phyloP scores from a whole-genome alignment of 345 rosid species.

The Capsella bursapastoris region DNA sequence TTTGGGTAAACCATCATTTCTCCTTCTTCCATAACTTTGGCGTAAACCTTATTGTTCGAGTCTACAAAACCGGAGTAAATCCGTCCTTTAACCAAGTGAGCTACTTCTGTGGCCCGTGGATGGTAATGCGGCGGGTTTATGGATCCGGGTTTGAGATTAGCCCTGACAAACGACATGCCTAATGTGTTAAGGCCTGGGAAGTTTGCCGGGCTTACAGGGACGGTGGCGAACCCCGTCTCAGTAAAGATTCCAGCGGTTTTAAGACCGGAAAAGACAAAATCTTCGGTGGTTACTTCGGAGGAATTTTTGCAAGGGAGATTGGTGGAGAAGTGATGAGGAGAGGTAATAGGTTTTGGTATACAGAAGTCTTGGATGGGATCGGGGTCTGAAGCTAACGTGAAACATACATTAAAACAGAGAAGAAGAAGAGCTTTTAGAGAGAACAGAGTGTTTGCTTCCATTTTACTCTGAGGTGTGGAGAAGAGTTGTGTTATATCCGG shows the following conservation, averaged over 20 bases:
- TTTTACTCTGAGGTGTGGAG: slow-evolving; percentile 33
- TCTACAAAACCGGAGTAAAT: slow-evolving; percentile 84
- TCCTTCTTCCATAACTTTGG: slow-evolving; percentile 74
- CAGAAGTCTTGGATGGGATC: slow-evolving; percentile 86
- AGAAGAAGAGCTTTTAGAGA: slow-evolving; percentile 21
- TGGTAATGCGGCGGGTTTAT: slow-evolving; percentile 84
- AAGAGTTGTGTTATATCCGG: slow-evolving; percentile 33
- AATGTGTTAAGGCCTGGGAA: slow-evolving; percentile 82
- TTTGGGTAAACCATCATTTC: slow-evolving; percentile 90
- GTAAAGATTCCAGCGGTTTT: slow-evolving; percentile 57
- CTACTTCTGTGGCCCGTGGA: slow-evolving; percentile 78
- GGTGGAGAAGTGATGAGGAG: slow-evolving; percentile 33
- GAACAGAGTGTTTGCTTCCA: slow-evolving; percentile 27
- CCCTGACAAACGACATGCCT: slow-evolving; percentile 72
- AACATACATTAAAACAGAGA: slow-evolving; percentile 35
- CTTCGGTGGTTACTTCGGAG: slow-evolving; percentile 61
- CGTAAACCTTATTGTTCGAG: slow-evolving; percentile 59
- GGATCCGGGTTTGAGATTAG: slow-evolving; percentile 68
- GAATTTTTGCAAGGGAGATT: slow-evolving; percentile 64
- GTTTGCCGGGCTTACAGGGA: slow-evolving; percentile 56
- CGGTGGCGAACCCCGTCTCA: slow-evolving; percentile 61
- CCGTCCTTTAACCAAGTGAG: slow-evolving; percentile 61
- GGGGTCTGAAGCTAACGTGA: slow-evolving; percentile 66
- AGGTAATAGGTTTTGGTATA: slow-evolving; percentile 44
- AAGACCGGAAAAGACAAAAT: slow-evolving; percentile 70